phyloP scores from a whole-genome alignment of 1,139 yeast species.

The Candida sp. region DNA sequence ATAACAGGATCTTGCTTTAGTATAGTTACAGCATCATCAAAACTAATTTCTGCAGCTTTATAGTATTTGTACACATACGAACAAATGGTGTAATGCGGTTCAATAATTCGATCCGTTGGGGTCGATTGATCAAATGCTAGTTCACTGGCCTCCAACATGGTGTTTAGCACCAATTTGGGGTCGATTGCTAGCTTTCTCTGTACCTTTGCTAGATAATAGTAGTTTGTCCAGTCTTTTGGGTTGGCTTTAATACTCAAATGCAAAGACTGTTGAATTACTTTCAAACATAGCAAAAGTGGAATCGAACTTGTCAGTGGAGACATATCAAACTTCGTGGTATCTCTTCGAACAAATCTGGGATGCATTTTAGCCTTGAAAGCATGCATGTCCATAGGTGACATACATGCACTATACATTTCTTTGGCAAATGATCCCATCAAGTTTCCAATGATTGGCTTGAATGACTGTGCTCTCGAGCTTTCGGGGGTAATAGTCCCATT shows the following conservation, averaged over 20 bases:
- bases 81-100: constrained; percentile 70
- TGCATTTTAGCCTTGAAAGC: constrained; percentile 41
- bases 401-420: constrained; percentile 58
- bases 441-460: constrained; percentile 35
- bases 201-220: constrained; percentile 58
- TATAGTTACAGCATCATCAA: constrained; percentile 32
- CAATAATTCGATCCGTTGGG: constrained; percentile 57
- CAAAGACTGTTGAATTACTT: constrained; percentile 36
- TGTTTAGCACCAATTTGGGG: constrained; percentile 28
- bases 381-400: constrained; percentile 66
- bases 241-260: constrained; percentile 41
- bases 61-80: constrained; percentile 59
- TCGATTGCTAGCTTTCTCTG: constrained; percentile 44
- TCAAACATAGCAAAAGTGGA: constrained; percentile 24
- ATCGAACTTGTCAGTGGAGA: constrained; percentile 20
- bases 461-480: constrained; percentile 13
- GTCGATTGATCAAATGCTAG: constrained; percentile 27
- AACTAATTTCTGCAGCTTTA: constrained; percentile 25
- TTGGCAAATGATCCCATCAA: constrained; percentile 59
- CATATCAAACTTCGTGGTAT: constrained; percentile 22
- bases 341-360: constrained; percentile 30
- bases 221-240: constrained; percentile 59
- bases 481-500: constrained; percentile 28
- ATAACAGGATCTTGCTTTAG: constrained; percentile 35
- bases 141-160: constrained; percentile 31